Evolutionary conservation across 306 rosid species (phyloP), one percentile per base, ranked within the genome.

Genomic region (Cucurbita maxima): DNA sequence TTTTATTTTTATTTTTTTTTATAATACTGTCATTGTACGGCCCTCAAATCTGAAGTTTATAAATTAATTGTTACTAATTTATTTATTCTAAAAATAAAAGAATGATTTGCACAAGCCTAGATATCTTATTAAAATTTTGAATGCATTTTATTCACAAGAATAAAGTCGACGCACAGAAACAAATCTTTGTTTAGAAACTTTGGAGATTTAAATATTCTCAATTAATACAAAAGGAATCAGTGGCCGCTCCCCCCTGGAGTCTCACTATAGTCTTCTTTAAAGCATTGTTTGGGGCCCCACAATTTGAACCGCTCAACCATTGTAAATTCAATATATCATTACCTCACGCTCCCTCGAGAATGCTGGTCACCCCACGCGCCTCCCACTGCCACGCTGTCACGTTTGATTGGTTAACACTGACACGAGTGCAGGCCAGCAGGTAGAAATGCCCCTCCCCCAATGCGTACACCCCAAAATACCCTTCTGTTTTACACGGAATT

Each of bases 301-400:
- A 75, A 73, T 73, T 73, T 54, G 76, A 55, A 73, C 76, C 67
- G 76, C 76, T 73, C 76, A 54, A 73, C 76, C 37, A 72, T 38
- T 37, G 48, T 37, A 54, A 55, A 51, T 37, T 48, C 14, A 71
- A 30, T 52, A 16, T 36, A 16, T 18, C 14, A 34, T 73, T 7
- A 54, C 43, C 19, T 56, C 54, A 55, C 76, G 66, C 67, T 51
- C 53, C 9, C 2, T 0, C 0, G 2, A 3, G 41, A 73, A 19
- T 10, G 63, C 40, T 56, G 15, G 43, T 14, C 18, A 7, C 0
- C 3, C 48, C 11, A 56, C 54, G 41, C 54, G 67, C 76, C 1
- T 14, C 56, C 0, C 2, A 40, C 14, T 56, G 64, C 76, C 76
- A 73, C 63, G 16, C 41, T 56, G 43, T 73, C 63, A 1, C 0